These are phyloP conservation scores for Hymenoscyphus occultus DNA, from an alignment of 2,329 filamentous ascomycete genomes.

Conservation along the genomic window DNA sequence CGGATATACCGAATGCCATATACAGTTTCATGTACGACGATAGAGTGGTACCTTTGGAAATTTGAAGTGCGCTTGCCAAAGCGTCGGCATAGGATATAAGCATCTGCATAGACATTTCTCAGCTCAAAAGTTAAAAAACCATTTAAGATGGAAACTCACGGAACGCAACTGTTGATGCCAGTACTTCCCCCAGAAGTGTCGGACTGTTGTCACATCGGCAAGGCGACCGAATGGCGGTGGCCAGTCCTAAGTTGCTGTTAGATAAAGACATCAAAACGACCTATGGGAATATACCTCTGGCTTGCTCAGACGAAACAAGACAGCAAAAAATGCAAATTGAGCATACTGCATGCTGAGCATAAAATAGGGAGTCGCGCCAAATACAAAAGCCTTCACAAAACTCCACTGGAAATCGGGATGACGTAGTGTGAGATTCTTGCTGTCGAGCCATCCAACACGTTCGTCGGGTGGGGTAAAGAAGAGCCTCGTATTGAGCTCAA, in stretches of 20 bases:
- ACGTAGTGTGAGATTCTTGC: conserved; percentile 3
- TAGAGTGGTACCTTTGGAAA: conserved; percentile 9
- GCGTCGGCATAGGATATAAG: conserved; percentile 1
- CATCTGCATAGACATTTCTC: background rate
- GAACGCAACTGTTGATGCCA: conserved; percentile 13
- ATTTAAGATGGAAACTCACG: conserved; percentile 4
- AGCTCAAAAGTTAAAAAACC: background rate
- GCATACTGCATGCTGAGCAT: conserved; percentile 11
- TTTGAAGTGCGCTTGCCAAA: conserved; percentile 2
- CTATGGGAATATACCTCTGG: background rate
- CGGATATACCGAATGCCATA: conserved; percentile 3
- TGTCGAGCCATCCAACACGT: background rate
- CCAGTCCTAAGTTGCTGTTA: conserved; percentile 9
- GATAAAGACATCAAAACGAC: background rate
- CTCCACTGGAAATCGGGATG: background rate
- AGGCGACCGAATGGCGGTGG: conserved; percentile 6
- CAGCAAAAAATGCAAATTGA: background rate
- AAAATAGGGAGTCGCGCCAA: conserved; percentile 3
- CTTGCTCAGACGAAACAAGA: background rate
- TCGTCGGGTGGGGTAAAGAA: background rate
- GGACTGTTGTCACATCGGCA: conserved; percentile 3
- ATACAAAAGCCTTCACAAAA: background rate
- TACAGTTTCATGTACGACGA: conserved; percentile 12
- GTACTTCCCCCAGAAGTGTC: conserved; percentile 10
- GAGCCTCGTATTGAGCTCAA: background rate